Evolutionary conservation across 2,329 filamentous ascomycete genomes (phyloP).

Genomic region (Peltaster fructicola): DNA sequence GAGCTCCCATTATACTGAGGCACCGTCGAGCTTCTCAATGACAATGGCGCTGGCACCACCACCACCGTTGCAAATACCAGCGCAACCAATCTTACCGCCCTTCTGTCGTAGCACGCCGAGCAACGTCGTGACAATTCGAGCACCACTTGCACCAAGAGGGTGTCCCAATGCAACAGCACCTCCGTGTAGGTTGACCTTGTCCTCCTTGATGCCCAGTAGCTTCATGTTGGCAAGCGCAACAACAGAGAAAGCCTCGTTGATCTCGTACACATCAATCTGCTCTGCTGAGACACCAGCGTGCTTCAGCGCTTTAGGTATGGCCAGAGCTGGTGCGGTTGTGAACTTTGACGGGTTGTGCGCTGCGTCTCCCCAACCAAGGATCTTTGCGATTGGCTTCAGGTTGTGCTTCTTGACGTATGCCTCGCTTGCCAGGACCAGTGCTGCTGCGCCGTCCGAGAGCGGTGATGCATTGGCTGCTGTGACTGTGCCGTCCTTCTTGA

Average conservation of each 20-base stretch:
- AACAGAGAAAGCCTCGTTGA: conserved; percentile 98
- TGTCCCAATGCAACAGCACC: conserved; percentile 93
- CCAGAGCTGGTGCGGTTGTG: conserved; percentile 81
- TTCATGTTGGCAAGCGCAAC: conserved; percentile 95
- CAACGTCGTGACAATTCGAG: conserved; percentile 80
- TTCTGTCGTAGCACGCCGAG: conserved; percentile 77
- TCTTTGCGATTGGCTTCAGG: conserved; percentile 86
- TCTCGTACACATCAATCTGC: conserved; percentile 84
- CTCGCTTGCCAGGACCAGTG: conserved; percentile 85
- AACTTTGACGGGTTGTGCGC: conserved; percentile 85
- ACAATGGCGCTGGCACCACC: conserved; percentile 89
- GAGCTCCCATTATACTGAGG: no score
- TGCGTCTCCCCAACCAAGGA: conserved; percentile 92
- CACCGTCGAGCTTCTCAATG: conserved; percentile 52
- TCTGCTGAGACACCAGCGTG: conserved; percentile 69
- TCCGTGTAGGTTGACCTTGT: conserved; percentile 89
- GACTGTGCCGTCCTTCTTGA: conserved; percentile 74
- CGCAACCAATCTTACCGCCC: conserved; percentile 82
- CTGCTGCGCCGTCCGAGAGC: conserved; percentile 85
- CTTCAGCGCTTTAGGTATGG: conserved; percentile 93
- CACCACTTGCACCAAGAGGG: conserved; percentile 82
- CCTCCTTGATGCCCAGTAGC: conserved; percentile 57
- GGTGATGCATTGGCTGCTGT: conserved; percentile 94
- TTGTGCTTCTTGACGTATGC: conserved; percentile 81
- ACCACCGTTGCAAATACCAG: conserved; percentile 94